Percentiles rank a stretch among this genome's conserved stretches.
These are phyloP conservation scores for Lichina pygmaea DNA, from an alignment of 495 filamentous ascomycete species.

Conservation along the genomic window DNA sequence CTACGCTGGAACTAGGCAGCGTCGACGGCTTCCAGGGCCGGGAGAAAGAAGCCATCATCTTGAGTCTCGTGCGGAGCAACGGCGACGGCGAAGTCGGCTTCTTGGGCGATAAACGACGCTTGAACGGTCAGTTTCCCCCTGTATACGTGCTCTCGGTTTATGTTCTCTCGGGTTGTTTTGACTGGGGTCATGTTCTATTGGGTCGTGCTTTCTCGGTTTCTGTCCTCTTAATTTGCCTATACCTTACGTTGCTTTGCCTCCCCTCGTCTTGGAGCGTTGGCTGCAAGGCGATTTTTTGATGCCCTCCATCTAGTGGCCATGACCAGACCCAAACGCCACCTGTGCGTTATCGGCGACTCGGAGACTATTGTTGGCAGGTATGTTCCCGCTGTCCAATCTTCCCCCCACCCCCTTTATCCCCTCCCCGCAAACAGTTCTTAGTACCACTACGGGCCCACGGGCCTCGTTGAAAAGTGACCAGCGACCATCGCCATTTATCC, in stretches of 20 bases:
- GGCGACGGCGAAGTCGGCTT: slow-evolving; percentile 70
- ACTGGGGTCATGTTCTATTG: not conserved
- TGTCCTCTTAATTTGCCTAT: too few species aligned
- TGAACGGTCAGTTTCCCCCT: slow-evolving; percentile 43
- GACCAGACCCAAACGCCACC: slow-evolving; percentile 73
- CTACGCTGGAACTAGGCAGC: slow-evolving; percentile 70
- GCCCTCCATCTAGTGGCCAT: slow-evolving; percentile 41
- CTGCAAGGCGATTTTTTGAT: not conserved
- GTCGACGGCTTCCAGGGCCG: slow-evolving; percentile 94
- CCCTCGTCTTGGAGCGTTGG: not conserved
- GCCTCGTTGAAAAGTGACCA: too few species aligned
- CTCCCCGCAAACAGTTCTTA: too few species aligned
- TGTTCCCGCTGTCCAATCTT: slow-evolving; percentile 12
- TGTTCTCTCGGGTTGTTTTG: not conserved
- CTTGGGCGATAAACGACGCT: slow-evolving; percentile 65
- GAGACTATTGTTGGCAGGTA: slow-evolving; percentile 59
- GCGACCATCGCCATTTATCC: not conserved
- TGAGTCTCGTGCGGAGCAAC: slow-evolving; percentile 81
- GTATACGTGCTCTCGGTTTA: not conserved
- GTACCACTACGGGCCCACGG: too few species aligned
- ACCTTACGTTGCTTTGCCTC: too few species aligned
- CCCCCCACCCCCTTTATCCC: too few species aligned
- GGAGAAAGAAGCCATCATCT: slow-evolving; percentile 87
- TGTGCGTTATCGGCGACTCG: slow-evolving; percentile 78
- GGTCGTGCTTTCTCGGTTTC: not conserved